Conservation (phyloP, 2,329 filamentous ascomycete genomes). For the Claviceps capensis region DNA sequence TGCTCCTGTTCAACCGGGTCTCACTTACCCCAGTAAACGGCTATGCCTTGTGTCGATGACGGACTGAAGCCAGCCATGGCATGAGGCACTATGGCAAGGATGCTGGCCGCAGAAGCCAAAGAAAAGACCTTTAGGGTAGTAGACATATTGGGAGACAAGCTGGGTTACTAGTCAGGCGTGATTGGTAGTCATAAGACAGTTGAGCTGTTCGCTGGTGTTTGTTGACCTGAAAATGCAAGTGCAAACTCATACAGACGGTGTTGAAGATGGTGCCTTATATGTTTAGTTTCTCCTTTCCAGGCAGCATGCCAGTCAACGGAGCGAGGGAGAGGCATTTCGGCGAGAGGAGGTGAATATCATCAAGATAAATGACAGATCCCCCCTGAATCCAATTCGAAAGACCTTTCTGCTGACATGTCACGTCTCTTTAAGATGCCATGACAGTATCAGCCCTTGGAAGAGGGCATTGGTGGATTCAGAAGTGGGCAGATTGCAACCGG, state of each 20-base stretch:
- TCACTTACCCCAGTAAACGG: slow-evolving; percentile 50
- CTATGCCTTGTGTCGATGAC: slow-evolving; percentile 37
- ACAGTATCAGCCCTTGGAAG: background rate
- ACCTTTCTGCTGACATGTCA: background rate
- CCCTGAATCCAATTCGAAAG: background rate
- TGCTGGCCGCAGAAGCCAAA: slow-evolving; percentile 8
- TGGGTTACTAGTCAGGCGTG: background rate
- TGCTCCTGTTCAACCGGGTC: background rate
- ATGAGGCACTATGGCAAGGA: slow-evolving; percentile 15
- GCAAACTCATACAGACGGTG: background rate
- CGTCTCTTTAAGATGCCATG: background rate
- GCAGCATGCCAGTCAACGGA: background rate
- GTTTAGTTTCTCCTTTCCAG: background rate
- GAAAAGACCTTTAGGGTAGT: background rate
- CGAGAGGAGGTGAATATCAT: background rate
- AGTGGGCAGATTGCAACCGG: background rate
- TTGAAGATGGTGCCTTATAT: background rate
- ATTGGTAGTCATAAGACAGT: background rate
- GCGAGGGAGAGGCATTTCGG: background rate
- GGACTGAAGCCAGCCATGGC: slow-evolving; percentile 31
- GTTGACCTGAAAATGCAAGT: background rate
- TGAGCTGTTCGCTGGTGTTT: background rate
- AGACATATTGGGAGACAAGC: background rate
- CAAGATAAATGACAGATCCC: background rate
- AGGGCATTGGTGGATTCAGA: too few relatives aligned